Conservation (phyloP, 192 early-diverging fungal species). For the Backusella parvicylindrica region DNA sequence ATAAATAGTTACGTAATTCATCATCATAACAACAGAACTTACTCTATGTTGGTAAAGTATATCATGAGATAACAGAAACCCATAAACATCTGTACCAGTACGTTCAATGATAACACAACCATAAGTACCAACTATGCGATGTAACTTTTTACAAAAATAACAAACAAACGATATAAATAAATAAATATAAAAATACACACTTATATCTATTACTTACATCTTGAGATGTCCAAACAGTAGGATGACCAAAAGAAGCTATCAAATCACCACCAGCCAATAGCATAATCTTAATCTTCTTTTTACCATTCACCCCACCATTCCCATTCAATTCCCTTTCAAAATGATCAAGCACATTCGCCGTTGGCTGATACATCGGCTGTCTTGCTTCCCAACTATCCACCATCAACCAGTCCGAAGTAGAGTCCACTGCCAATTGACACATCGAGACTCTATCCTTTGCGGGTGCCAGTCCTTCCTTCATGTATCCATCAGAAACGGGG, state of each 20-base stretch:
- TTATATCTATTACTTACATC: slow-evolving; percentile 62
- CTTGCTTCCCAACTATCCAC: slow-evolving; percentile 93
- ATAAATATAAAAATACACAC: neutral
- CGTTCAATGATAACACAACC: slow-evolving; percentile 96
- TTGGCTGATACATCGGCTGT: slow-evolving; percentile 77
- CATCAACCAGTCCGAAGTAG: slow-evolving; percentile 90
- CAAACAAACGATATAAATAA: neutral
- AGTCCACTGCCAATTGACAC: slow-evolving; percentile 85
- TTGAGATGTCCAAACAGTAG: slow-evolving; percentile 79
- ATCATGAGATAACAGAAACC: slow-evolving; percentile 88
- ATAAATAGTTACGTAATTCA: neutral
- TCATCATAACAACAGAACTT: slow-evolving; percentile 12
- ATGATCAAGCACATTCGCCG: slow-evolving; percentile 91
- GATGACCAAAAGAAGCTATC: slow-evolving; percentile 92
- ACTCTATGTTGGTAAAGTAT: slow-evolving; percentile 84
- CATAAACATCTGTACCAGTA: slow-evolving; percentile 90
- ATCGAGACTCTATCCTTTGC: slow-evolving; percentile 88
- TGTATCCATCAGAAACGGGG: slow-evolving; percentile 92
- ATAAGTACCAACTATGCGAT: slow-evolving; percentile 86
- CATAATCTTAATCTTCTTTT: slow-evolving; percentile 75
- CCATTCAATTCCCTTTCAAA: slow-evolving; percentile 89
- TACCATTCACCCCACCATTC: slow-evolving; percentile 55
- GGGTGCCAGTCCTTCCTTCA: slow-evolving; percentile 86
- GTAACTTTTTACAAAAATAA: too few species aligned
- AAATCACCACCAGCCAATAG: slow-evolving; percentile 95